phyloP scores from a whole-genome alignment of 2,329 filamentous ascomycete species.

The Ascochyta fabae region DNA sequence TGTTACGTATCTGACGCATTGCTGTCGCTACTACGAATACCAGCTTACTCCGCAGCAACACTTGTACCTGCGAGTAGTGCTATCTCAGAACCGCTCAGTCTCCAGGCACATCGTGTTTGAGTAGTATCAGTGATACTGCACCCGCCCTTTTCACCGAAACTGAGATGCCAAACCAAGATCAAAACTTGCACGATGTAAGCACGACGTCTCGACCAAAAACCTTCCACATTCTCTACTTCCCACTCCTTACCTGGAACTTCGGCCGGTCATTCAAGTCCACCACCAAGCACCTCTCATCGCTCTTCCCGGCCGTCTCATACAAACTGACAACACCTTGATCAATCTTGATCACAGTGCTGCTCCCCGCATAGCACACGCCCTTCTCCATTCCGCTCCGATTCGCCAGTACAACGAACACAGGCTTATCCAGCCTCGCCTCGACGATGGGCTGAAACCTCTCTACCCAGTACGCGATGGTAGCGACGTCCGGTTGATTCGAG shows the following conservation, averaged over 20 bases:
- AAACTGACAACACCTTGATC: conserved; percentile 69
- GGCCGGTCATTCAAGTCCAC: conserved; percentile 64
- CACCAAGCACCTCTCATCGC: conserved; percentile 70
- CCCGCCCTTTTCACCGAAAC: background rate
- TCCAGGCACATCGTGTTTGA: too few species aligned
- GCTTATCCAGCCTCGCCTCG: conserved; percentile 45
- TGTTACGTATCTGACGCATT: background rate
- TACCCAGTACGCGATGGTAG: conserved; percentile 78
- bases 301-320: conserved; percentile 74
- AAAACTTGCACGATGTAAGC: background rate
- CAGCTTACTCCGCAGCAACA: background rate
- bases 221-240: conserved; percentile 5
- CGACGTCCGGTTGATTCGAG: conserved; percentile 67
- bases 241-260: conserved; percentile 45
- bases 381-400: conserved; percentile 74
- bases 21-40: background rate
- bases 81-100: too few species aligned
- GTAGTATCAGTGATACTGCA: background rate
- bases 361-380: conserved; percentile 73
- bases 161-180: background rate
- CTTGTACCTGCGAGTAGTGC: background rate
- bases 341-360: conserved; percentile 73
- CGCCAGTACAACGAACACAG: conserved; percentile 72
- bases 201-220: background rate
- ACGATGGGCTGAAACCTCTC: conserved; percentile 69